A percentile compares a stretch with the other conserved stretches of the same genome.
phyloP scores from a whole-genome alignment of 768 basidiomycete genomes.

The Ephemerocybe angulata region DNA sequence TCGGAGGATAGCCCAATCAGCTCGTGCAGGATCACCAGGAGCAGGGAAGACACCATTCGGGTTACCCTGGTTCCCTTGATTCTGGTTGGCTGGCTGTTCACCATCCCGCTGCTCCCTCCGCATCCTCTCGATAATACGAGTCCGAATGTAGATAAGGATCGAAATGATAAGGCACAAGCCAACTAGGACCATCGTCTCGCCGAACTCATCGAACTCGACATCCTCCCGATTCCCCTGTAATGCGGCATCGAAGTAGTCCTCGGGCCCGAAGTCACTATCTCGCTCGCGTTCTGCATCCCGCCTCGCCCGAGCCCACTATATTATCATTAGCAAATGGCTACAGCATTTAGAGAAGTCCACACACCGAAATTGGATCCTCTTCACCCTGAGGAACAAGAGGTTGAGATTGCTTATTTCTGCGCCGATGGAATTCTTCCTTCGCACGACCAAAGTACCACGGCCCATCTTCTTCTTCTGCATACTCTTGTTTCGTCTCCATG shows the following conservation, averaged over 20 bases:
- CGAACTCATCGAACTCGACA: slow-evolving; percentile 64
- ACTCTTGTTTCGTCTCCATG: slow-evolving; percentile 27
- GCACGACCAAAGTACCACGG: slow-evolving; percentile 84
- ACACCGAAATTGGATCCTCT: slow-evolving; percentile 70
- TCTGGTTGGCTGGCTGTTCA: slow-evolving; percentile 37
- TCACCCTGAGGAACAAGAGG: slow-evolving; percentile 33
- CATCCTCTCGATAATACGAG: slow-evolving; percentile 70
- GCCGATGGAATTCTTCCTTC: slow-evolving; percentile 68
- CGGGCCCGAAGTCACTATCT: slow-evolving; percentile 72
- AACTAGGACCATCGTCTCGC: slow-evolving; percentile 77
- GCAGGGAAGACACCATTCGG: slow-evolving; percentile 54
- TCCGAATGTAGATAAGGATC: slow-evolving; percentile 72
- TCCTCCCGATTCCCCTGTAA: slow-evolving; percentile 58
- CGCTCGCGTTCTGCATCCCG: slow-evolving; percentile 68
- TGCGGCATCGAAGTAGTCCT: slow-evolving; percentile 77
- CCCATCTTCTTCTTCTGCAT: slow-evolving; percentile 54
- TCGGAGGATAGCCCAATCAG: slow-evolving; percentile 63
- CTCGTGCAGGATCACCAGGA: slow-evolving; percentile 58
- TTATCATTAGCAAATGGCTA: background rate
- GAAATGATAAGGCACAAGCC: slow-evolving; percentile 71
- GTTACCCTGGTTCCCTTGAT: slow-evolving; percentile 31
- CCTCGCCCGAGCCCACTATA: slow-evolving; percentile 74
- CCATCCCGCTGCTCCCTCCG: slow-evolving; percentile 58
- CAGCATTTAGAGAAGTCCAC: slow-evolving; percentile 13
- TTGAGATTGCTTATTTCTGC: slow-evolving; percentile 39